These are phyloP conservation scores for Dothidotthia symphoricarpi DNA, from an alignment of 2,329 filamentous ascomycete species.

Conservation along the genomic window DNA sequence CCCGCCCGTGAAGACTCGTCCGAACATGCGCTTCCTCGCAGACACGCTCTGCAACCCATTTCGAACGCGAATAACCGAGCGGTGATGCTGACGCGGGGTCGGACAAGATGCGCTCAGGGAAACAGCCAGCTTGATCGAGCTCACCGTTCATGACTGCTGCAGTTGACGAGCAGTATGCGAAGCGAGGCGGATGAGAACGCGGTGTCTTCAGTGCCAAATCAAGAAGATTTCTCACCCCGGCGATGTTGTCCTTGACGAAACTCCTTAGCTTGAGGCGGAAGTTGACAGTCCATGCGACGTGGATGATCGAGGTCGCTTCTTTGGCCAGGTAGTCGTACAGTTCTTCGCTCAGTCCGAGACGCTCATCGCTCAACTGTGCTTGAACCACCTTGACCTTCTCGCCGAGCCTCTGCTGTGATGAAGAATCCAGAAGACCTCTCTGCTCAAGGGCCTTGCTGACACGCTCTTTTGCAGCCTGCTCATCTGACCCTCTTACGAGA, in stretches of 20 bases:
- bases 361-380: constrained; percentile 48
- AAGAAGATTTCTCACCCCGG: constrained; percentile 52
- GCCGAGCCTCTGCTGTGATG: constrained; percentile 9
- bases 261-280: constrained; percentile 58
- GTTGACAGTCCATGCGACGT: constrained; percentile 66
- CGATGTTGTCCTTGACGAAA: constrained; percentile 56
- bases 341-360: constrained; percentile 50
- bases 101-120: constrained; percentile 46
- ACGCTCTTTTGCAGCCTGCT: constrained; percentile 32
- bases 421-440: constrained; percentile 29
- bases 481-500: constrained; percentile 52
- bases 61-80: constrained; percentile 56
- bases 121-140: constrained; percentile 9
- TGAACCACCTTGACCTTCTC: constrained; percentile 50
- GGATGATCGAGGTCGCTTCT: constrained; percentile 55
- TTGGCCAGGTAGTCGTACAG: constrained; percentile 45
- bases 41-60: constrained; percentile 59
- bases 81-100: constrained; percentile 47
- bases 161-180: constrained; percentile 56
- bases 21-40: constrained; percentile 43
- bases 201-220: constrained; percentile 43
- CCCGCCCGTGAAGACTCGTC: constrained; percentile 29
- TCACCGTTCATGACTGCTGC: constrained; percentile 44
- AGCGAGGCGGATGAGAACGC: constrained; percentile 32
- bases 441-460: constrained; percentile 36